Evolutionary conservation across 2,329 filamentous ascomycete species (phyloP).

Genomic region (Pestalotiopsis sp.): DNA sequence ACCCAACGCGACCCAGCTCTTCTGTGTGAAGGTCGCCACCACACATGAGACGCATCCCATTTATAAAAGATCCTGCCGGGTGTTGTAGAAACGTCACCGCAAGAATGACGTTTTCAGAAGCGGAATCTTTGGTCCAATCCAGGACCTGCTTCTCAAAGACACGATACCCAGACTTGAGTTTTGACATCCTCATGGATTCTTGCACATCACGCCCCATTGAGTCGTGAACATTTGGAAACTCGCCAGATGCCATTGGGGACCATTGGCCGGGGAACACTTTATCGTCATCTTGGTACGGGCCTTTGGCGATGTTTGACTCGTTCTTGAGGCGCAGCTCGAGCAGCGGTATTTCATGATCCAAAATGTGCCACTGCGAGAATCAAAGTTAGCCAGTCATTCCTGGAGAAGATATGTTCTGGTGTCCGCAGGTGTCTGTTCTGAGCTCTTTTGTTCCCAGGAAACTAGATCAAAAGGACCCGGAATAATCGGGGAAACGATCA

Average conservation of each 20-base stretch:
- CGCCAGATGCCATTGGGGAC: not conserved
- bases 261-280: too few species aligned
- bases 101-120: slow-evolving; percentile 10
- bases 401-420: not conserved
- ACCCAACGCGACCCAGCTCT: slow-evolving; percentile 15
- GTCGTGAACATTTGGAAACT: not conserved
- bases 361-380: slow-evolving; percentile 13
- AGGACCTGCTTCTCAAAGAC: slow-evolving; percentile 20
- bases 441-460: not conserved
- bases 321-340: slow-evolving; percentile 21
- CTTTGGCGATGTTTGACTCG: slow-evolving; percentile 10
- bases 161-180: slow-evolving; percentile 19
- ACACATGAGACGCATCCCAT: slow-evolving; percentile 18
- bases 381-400: not conserved
- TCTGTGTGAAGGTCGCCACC: not conserved
- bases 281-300: slow-evolving; percentile 5
- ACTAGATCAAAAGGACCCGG: not conserved
- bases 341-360: slow-evolving; percentile 19
- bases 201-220: not conserved
- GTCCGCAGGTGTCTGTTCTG: not conserved
- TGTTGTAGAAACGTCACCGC: slow-evolving; percentile 19
- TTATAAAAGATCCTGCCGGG: slow-evolving; percentile 19
- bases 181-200: not conserved
- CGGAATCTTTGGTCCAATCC: slow-evolving; percentile 5
- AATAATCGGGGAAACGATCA: not conserved